Base-by-base conservation (phyloP, 1,284 basidiomycete genomes). In the Malassezia arunalokei region DNA sequence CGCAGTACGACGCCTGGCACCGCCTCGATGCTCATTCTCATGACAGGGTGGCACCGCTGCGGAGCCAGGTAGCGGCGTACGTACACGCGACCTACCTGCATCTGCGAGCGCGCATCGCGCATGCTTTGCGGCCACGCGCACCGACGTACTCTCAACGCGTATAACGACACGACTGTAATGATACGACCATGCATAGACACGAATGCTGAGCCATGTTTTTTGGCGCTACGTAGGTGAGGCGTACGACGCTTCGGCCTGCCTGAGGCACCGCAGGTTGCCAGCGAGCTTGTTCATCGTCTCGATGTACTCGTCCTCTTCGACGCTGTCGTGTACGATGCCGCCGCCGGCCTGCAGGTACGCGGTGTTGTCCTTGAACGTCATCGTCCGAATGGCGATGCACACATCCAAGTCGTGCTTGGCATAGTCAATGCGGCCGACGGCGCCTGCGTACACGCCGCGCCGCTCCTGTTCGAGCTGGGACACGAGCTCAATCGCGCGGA, bases 371-470 rank as follows among this genome's bases (percentile, higher is more conserved):
- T 92, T 95, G 79, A 96, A 95, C 2, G 84, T 82, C 90, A 98
- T 98, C 1, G 92, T 98, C 39, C 94, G 81, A 68, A 99, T 98
- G 7, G 94, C 94, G 64, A 99, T 99, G 75, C 92, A 96, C 1
- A 89, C 92, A 74, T 99, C 94, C 84, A 98, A 90, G 70, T 87
- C 85, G 68, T 92, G 85, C 30, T 83, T 78, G 29, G 91, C 87
- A 75, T 95, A 98, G 74, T 98, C 91, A 73, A 94, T 96, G 47
- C 90, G 83, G 12, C 94, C 94, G 14, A 98, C 90, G 1, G 90
- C 94, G 38, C 94, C 94, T 6, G 91, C 94, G 66, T 99, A 99
- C 6, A 96, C 85, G 24, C 92, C 92, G 33, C 94, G 80, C 43
- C 83, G 82, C 74, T 96, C 89, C 69, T 84, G 79, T 74, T 98